Percentiles rank a stretch among this genome's conserved stretches.
Evolutionary conservation across 2,329 filamentous ascomycete genomes (phyloP).

Genomic region (Massarina eburnea): DNA sequence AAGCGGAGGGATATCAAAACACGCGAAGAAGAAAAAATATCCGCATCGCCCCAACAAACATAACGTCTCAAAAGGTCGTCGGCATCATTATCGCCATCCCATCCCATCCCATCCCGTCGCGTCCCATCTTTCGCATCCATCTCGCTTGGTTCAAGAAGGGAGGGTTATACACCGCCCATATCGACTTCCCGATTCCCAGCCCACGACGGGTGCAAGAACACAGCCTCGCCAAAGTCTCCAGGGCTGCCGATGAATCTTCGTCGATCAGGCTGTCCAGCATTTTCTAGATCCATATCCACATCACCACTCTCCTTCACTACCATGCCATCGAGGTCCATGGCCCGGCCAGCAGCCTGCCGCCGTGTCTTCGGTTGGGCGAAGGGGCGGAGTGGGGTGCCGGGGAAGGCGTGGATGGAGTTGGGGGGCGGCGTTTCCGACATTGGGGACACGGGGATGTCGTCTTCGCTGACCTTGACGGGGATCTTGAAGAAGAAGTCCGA

Average conservation of each 20-base stretch:
- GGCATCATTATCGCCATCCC: background rate
- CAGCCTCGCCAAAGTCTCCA: slow-evolving; percentile 69
- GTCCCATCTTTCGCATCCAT: background rate
- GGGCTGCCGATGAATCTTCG: slow-evolving; percentile 39
- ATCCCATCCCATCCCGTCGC: too few species aligned
- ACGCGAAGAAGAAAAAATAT: too few species aligned
- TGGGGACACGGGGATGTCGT: slow-evolving; percentile 40
- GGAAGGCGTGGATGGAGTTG: slow-evolving; percentile 18
- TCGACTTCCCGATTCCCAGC: background rate
- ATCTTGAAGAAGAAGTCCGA: slow-evolving; percentile 31
- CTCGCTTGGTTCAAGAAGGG: background rate
- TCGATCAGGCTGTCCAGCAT: slow-evolving; percentile 34
- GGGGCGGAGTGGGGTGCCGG: slow-evolving; percentile 22
- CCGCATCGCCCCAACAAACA: too few species aligned
- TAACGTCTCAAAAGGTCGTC: too few species aligned
- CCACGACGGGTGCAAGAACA: slow-evolving; percentile 49
- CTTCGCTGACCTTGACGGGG: slow-evolving; percentile 24
- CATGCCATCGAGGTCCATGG: slow-evolving; percentile 16
- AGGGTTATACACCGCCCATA: background rate
- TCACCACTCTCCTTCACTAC: slow-evolving; percentile 22
- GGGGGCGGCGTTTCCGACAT: slow-evolving; percentile 31
- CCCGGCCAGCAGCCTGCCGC: slow-evolving; percentile 6
- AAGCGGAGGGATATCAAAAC: background rate
- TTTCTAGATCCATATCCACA: slow-evolving; percentile 35
- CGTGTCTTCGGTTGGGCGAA: slow-evolving; percentile 36